Percentiles rank a stretch among this genome's conserved stretches.
phyloP scores from a whole-genome alignment of 345 rosid species.

The Eucalyptus globulus region DNA sequence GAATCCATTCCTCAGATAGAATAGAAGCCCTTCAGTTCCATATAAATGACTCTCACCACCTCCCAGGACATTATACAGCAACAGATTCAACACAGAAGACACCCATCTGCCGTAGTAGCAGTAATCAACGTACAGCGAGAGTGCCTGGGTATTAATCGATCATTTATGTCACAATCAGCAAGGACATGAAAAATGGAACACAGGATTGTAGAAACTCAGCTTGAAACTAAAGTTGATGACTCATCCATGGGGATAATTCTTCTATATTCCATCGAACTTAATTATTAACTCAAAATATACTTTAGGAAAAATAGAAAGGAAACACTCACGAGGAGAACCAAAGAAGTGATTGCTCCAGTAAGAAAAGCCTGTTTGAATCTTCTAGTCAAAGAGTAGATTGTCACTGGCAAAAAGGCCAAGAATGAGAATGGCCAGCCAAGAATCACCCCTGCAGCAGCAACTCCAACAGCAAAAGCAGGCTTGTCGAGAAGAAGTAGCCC shows the following conservation, averaged over 20 bases:
- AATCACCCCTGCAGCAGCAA: slow-evolving; percentile 70
- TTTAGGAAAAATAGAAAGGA: background rate
- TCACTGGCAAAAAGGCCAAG: slow-evolving; percentile 82
- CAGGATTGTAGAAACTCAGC: background rate
- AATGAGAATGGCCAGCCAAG: slow-evolving; percentile 99
- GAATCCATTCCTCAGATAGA: slow-evolving; percentile 80
- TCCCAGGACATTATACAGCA: slow-evolving; percentile 83
- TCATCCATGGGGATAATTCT: background rate
- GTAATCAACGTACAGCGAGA: slow-evolving; percentile 57
- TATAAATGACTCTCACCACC: slow-evolving; percentile 99
- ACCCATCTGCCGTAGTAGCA: slow-evolving; percentile 73
- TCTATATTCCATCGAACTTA: background rate
- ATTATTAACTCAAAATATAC: background rate
- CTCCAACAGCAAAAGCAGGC: slow-evolving; percentile 59
- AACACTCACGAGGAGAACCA: slow-evolving; percentile 52
- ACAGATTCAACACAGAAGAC: slow-evolving; percentile 78
- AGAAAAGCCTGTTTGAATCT: slow-evolving; percentile 60
- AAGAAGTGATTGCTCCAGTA: slow-evolving; percentile 58
- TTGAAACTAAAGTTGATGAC: background rate
- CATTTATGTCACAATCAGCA: background rate
- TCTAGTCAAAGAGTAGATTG: slow-evolving; percentile 47
- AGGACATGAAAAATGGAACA: background rate
- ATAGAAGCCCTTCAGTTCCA: slow-evolving; percentile 73
- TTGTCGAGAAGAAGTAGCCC: slow-evolving; percentile 86
- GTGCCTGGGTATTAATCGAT: slow-evolving; percentile 36